These are phyloP conservation scores for Aspergillus taichungensis DNA, from an alignment of 495 filamentous ascomycete species.

Conservation along the genomic window DNA sequence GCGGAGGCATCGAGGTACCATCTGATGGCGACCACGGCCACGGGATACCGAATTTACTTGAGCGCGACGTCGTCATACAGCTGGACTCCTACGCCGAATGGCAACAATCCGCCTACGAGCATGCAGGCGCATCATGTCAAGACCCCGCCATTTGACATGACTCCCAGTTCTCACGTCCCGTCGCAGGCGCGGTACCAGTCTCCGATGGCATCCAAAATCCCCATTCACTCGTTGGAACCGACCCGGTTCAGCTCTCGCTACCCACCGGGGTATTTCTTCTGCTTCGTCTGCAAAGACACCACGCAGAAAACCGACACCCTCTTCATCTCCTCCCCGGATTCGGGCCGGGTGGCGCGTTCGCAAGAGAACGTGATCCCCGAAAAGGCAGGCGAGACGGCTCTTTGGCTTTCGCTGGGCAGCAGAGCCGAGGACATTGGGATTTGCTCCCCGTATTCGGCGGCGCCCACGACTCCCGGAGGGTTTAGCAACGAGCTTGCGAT, in stretches of 20 bases:
- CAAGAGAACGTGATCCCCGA: constrained; percentile 43
- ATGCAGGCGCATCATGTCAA: constrained; percentile 96
- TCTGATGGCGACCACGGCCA: constrained; percentile 82
- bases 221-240: constrained; percentile 39
- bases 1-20: constrained; percentile 76
- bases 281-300: constrained; percentile 53
- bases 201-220: constrained; percentile 20
- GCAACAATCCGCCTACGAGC: constrained; percentile 66
- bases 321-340: constrained; percentile 81
- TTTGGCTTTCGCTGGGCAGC: constrained; percentile 63
- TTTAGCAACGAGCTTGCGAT: constrained; percentile 94
- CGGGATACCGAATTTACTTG: constrained; percentile 83
- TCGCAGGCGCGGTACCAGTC: constrained; percentile 19
- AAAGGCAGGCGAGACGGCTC: constrained; percentile 59
- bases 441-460: constrained; percentile 59
- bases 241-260: constrained; percentile 57
- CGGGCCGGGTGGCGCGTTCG: constrained; percentile 60
- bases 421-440: constrained; percentile 67
- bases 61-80: constrained; percentile 77
- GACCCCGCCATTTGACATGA: constrained; percentile 61
- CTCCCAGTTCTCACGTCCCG: constrained; percentile 19
- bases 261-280: constrained; percentile 86
- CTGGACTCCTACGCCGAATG: constrained; percentile 46
- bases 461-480: constrained; percentile 58
- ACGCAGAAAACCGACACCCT: constrained; percentile 50